phyloP scores from a whole-genome alignment of 2,329 filamentous ascomycete species.

The Fusarium sp. region DNA sequence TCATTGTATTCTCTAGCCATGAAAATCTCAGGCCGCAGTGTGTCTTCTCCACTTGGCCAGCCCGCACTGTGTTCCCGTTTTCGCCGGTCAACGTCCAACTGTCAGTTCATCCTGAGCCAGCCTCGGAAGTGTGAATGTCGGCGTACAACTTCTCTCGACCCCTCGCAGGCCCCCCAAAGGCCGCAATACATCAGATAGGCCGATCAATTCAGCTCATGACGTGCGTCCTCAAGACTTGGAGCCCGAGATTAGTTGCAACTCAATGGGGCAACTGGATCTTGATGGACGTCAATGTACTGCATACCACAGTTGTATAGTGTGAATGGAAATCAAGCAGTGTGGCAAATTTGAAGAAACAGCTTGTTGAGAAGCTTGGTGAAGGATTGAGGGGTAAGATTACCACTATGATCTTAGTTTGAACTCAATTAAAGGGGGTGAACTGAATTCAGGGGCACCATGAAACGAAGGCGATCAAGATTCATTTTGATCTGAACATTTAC shows the following conservation, averaged over 20 bases:
- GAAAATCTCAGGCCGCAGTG: too few species aligned
- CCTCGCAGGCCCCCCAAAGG: not conserved
- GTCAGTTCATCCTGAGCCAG: not conserved
- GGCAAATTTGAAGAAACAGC: not conserved
- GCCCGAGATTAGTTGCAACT: too few species aligned
- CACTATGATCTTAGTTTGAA: too few species aligned
- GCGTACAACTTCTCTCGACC: not conserved
- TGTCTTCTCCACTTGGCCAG: not conserved
- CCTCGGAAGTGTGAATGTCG: not conserved
- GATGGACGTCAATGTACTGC: not conserved
- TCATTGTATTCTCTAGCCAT: too few species aligned
- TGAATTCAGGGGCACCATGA: too few species aligned
- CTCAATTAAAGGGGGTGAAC: not conserved
- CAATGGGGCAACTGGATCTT: not conserved
- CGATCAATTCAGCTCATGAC: not conserved
- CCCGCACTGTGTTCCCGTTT: not conserved
- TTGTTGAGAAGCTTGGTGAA: not conserved
- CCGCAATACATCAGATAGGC: conserved; percentile 1
- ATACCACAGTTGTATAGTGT: too few species aligned
- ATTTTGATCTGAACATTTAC: not conserved
- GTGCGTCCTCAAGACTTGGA: fast-evolving
- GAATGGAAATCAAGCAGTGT: not conserved
- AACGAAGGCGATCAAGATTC: too few species aligned
- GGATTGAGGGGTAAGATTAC: not conserved
- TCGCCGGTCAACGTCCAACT: fast-evolving